Percentiles rank a stretch among this genome's conserved stretches.
Evolutionary conservation across 2,329 filamentous ascomycete species (phyloP).

Genomic region (Sclerotinia trifoliorum): DNA sequence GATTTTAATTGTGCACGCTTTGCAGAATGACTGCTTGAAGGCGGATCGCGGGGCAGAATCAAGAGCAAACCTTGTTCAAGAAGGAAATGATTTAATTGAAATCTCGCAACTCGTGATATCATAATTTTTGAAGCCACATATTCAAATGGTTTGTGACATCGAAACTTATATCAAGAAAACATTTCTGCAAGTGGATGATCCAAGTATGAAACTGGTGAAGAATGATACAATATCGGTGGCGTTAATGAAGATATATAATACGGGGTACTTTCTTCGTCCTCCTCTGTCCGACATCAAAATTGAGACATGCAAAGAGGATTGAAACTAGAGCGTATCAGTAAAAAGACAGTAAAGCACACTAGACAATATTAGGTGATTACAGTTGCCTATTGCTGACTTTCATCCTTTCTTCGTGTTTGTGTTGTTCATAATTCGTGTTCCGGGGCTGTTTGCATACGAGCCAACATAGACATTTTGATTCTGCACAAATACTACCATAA

Average conservation of each 20-base stretch:
- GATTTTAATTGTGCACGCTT: neutral
- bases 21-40: neutral
- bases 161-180: neutral
- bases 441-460: neutral
- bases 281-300: neutral
- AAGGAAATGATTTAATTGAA: no score
- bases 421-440: neutral
- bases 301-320: neutral
- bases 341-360: no score
- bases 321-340: neutral
- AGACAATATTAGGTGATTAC: neutral
- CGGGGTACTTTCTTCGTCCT: neutral
- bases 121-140: neutral
- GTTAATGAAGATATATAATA: neutral
- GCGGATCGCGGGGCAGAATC: neutral
- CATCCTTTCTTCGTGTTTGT: neutral
- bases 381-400: neutral
- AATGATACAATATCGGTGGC: neutral
- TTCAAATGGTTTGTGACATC: neutral
- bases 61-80: neutral
- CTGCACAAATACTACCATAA: conserved; percentile 31
- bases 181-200: neutral
- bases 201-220: neutral
- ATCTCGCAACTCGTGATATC: neutral
- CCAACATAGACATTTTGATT: conserved; percentile 23